These are phyloP conservation scores for Beta corolliflora DNA, from an alignment of 179 eudicot species.

Conservation along the genomic window DNA sequence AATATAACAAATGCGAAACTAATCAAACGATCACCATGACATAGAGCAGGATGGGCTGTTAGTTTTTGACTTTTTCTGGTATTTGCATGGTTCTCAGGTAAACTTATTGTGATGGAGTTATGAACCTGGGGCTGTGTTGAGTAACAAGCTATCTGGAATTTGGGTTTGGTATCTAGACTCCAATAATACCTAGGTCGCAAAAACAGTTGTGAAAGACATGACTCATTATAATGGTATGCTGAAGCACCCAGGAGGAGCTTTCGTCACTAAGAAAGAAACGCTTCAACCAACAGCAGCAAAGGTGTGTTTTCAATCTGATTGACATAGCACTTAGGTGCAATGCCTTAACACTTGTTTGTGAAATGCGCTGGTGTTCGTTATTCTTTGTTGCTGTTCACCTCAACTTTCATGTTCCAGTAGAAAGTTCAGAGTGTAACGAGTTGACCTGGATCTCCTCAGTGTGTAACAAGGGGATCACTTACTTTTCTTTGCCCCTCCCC, in stretches of 20 bases:
- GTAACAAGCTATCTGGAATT: conserved; percentile 11
- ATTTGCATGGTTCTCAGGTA: conserved; percentile 5
- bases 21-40: background rate
- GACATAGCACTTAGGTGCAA: conserved; percentile 5
- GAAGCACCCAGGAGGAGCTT: conserved; percentile 31
- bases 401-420: background rate
- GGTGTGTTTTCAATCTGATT: conserved; percentile 22
- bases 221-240: conserved; percentile 27
- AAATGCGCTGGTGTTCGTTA: too few species aligned
- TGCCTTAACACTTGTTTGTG: conserved; percentile 2
- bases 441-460: background rate
- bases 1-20: background rate
- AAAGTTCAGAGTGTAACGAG: background rate
- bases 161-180: background rate
- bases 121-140: conserved; percentile 3
- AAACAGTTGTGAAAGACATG: conserved; percentile 14
- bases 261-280: conserved; percentile 19
- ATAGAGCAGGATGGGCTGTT: background rate
- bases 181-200: background rate
- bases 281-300: conserved; percentile 24
- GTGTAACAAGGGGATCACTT: background rate
- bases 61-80: conserved; percentile 11
- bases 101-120: conserved; percentile 12
- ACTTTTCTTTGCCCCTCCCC: background rate
- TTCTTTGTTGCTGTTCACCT: too few species aligned